A percentile compares a stretch with the other conserved stretches of the same genome.
These are phyloP conservation scores for Dothidotthia symphoricarpi DNA, from an alignment of 2,329 filamentous ascomycete genomes.

Conservation along the genomic window DNA sequence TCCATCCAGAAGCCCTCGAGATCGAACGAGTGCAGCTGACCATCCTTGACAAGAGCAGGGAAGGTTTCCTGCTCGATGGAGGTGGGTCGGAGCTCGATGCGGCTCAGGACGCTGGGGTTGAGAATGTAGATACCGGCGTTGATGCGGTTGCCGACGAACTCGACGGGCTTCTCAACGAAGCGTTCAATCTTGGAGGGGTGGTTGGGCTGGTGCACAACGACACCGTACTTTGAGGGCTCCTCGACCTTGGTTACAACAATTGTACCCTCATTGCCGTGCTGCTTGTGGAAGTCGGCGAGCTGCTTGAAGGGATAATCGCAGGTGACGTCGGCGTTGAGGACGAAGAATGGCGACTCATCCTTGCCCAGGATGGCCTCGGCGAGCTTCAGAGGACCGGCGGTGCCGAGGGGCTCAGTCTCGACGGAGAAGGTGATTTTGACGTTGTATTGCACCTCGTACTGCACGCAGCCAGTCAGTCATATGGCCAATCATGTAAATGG, in stretches of 20 bases:
- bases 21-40: constrained; percentile 91
- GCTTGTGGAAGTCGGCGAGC: constrained; percentile 86
- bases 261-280: constrained; percentile 91
- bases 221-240: constrained; percentile 98
- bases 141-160: constrained; percentile 98
- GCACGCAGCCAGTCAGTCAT: constrained; percentile 11
- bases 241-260: constrained; percentile 99
- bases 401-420: constrained; percentile 92
- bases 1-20: constrained; percentile 99
- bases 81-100: constrained; percentile 93
- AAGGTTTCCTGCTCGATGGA: constrained; percentile 99
- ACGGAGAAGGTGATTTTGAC: constrained; percentile 97
- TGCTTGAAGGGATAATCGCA: constrained; percentile 96
- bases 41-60: constrained; percentile 86
- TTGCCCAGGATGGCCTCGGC: constrained; percentile 90
- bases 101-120: constrained; percentile 83
- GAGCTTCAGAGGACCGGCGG: constrained; percentile 91
- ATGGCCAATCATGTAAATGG: constrained; percentile 2
- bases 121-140: constrained; percentile 98
- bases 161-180: constrained; percentile 98
- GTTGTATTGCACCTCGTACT: constrained; percentile 88
- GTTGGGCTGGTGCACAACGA: constrained; percentile 93
- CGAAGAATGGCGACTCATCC: constrained; percentile 93
- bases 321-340: constrained; percentile 96
- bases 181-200: constrained; percentile 91